Percentiles rank a stretch among this genome's conserved stretches.
phyloP scores from a whole-genome alignment of 2,329 filamentous ascomycete species.

The Mycocentrospora acerina region DNA sequence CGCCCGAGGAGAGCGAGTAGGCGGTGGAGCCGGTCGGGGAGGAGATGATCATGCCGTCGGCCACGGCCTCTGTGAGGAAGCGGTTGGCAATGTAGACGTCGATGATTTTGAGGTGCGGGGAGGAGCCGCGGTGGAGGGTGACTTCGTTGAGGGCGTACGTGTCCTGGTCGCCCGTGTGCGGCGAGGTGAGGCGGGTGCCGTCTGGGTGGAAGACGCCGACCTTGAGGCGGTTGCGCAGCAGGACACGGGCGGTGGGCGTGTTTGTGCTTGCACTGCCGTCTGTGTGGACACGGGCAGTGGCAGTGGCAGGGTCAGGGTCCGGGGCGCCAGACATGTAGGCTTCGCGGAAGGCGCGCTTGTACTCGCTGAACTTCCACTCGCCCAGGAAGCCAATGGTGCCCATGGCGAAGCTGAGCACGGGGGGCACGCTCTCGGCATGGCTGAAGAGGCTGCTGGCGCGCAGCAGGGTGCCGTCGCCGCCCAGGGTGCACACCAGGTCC shows the following conservation, averaged over 20 bases:
- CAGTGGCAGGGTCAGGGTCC: slow-evolving; percentile 59
- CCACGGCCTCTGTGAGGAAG: slow-evolving; percentile 89
- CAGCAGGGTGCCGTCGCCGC: slow-evolving; percentile 89
- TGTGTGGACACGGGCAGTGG: slow-evolving; percentile 68
- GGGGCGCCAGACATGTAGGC: slow-evolving; percentile 80
- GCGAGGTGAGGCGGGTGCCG: slow-evolving; percentile 52
- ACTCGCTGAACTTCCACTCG: slow-evolving; percentile 93
- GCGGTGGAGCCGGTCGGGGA: slow-evolving; percentile 95
- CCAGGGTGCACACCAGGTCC: slow-evolving; percentile 85
- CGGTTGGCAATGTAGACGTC: slow-evolving; percentile 87
- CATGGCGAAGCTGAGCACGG: slow-evolving; percentile 94
- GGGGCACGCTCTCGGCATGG: slow-evolving; percentile 77
- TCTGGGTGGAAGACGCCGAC: slow-evolving; percentile 78
- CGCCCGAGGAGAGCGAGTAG: slow-evolving; percentile 90
- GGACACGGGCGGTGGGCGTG: slow-evolving; percentile 74
- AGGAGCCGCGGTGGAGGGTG: slow-evolving; percentile 84
- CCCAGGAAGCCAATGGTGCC: slow-evolving; percentile 92
- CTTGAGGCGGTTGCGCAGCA: slow-evolving; percentile 83
- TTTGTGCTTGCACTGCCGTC: too few species aligned
- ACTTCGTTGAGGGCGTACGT: slow-evolving; percentile 90
- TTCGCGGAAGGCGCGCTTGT: slow-evolving; percentile 88
- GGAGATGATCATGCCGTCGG: slow-evolving; percentile 90
- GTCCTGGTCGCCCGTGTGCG: slow-evolving; percentile 33
- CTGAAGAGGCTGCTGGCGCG: slow-evolving; percentile 86
- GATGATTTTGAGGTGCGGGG: slow-evolving; percentile 88